Evolutionary conservation across 2,329 filamentous ascomycete species (phyloP).

Genomic region (Mycosphaerelloides madeirae): DNA sequence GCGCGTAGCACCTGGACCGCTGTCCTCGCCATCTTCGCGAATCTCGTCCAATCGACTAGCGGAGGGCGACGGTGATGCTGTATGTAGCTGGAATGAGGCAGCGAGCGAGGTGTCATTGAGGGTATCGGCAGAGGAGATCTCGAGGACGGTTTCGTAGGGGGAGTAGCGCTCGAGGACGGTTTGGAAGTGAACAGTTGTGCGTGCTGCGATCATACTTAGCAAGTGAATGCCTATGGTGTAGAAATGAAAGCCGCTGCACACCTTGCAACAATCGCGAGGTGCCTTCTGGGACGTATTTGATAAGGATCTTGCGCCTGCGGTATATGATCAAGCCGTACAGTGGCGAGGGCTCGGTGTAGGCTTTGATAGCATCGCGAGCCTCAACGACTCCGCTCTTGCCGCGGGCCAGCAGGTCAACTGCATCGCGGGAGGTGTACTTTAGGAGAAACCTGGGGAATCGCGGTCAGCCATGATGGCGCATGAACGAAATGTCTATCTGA

Average conservation of each 20-base stretch:
- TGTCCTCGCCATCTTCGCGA: slow-evolving; percentile 85
- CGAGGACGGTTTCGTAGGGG: slow-evolving; percentile 80
- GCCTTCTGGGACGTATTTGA: slow-evolving; percentile 88
- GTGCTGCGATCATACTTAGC: slow-evolving; percentile 52
- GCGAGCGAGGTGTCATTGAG: slow-evolving; percentile 85
- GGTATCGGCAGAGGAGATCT: slow-evolving; percentile 68
- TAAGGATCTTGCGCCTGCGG: slow-evolving; percentile 78
- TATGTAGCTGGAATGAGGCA: slow-evolving; percentile 81
- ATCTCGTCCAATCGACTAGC: slow-evolving; percentile 85
- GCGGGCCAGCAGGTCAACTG: slow-evolving; percentile 69
- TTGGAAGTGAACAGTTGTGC: slow-evolving; percentile 67
- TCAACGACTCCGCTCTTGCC: slow-evolving; percentile 81
- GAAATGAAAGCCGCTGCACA: slow-evolving; percentile 41
- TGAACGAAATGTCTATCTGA: background rate
- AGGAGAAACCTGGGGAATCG: slow-evolving; percentile 72
- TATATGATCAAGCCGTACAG: slow-evolving; percentile 91
- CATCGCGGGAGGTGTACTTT: slow-evolving; percentile 84
- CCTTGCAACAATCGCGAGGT: slow-evolving; percentile 91
- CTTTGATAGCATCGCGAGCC: slow-evolving; percentile 69
- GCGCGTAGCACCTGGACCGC: slow-evolving; percentile 8
- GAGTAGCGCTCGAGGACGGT: slow-evolving; percentile 64
- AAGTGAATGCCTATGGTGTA: background rate
- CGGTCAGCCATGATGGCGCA: slow-evolving; percentile 11
- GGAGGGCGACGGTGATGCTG: slow-evolving; percentile 79
- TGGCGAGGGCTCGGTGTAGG: slow-evolving; percentile 78